These are phyloP conservation scores for Haberlea rhodopensis DNA, from an alignment of 257 asterid species.

Conservation along the genomic window DNA sequence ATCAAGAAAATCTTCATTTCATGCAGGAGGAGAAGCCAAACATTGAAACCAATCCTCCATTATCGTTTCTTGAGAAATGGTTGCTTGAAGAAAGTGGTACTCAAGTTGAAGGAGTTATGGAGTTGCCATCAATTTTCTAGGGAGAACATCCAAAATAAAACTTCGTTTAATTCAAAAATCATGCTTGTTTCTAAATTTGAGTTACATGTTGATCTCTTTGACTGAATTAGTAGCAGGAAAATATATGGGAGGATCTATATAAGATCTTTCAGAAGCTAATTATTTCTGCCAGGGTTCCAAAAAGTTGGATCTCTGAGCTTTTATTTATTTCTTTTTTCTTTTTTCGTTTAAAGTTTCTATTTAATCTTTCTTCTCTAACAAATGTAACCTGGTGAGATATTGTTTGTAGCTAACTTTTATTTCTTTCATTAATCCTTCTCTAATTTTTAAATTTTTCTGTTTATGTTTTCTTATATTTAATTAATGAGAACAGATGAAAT, in stretches of 20 bases:
- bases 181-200: not conserved
- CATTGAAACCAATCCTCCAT: slow-evolving; percentile 49
- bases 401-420: slow-evolving; percentile 17
- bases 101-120: slow-evolving; percentile 67
- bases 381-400: slow-evolving; percentile 31
- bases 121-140: slow-evolving; percentile 62
- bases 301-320: slow-evolving; percentile 43
- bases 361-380: slow-evolving; percentile 11
- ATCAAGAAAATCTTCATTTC: slow-evolving; percentile 28
- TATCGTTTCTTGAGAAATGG: slow-evolving; percentile 86
- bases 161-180: not conserved
- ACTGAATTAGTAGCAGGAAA: slow-evolving; percentile 12
- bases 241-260: slow-evolving; percentile 10
- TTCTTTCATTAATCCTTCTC: not conserved
- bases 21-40: slow-evolving; percentile 31
- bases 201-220: not conserved
- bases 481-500: too few species aligned
- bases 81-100: slow-evolving; percentile 69
- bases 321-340: not conserved
- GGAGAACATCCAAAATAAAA: not conserved
- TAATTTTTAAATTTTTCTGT: not conserved
- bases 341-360: not conserved
- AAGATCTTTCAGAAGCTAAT: slow-evolving; percentile 25
- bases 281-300: slow-evolving; percentile 46
- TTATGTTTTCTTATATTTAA: too few species aligned